A percentile compares a stretch with the other conserved stretches of the same genome.
These are phyloP conservation scores for Catharanthus roseus DNA, from an alignment of 257 asterid genomes.

Conservation along the genomic window DNA sequence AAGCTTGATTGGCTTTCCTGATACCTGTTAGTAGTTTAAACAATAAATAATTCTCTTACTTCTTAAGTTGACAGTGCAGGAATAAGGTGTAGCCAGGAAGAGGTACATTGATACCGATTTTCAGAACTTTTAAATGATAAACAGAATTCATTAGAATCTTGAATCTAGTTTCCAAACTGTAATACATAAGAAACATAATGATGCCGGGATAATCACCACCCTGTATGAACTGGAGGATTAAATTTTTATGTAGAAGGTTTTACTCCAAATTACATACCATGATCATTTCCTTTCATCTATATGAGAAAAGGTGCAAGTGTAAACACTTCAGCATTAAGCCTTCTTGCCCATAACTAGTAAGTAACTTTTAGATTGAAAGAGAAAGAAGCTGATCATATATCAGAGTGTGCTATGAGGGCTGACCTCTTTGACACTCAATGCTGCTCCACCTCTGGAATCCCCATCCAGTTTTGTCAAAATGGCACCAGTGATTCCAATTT, in stretches of 20 bases:
- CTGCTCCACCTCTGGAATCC: conserved; percentile 99
- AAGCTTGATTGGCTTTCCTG: conserved; percentile 98
- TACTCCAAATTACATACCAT: neutral
- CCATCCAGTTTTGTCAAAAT: conserved; percentile 95
- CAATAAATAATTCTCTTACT: neutral
- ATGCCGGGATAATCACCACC: too few relatives aligned
- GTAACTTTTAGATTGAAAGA: neutral
- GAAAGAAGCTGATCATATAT: neutral
- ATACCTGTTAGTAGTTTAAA: conserved; percentile 46
- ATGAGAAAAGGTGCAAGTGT: neutral
- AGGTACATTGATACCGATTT: neutral
- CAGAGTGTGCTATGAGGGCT: conserved; percentile 17
- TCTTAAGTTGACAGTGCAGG: neutral
- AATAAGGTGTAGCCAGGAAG: neutral
- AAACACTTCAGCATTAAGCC: neutral
- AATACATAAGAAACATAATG: neutral
- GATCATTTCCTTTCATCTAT: neutral
- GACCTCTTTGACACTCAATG: conserved; percentile 96
- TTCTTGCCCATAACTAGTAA: neutral
- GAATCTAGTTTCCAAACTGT: neutral
- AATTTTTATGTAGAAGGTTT: neutral
- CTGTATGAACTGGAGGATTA: neutral
- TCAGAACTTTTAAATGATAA: neutral
- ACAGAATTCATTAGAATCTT: neutral
- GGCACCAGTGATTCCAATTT: conserved; percentile 98